A percentile compares a stretch with the other conserved stretches of the same genome.
Conservation (phyloP, 139 green algal genomes). For the Medakamo hakoo region DNA sequence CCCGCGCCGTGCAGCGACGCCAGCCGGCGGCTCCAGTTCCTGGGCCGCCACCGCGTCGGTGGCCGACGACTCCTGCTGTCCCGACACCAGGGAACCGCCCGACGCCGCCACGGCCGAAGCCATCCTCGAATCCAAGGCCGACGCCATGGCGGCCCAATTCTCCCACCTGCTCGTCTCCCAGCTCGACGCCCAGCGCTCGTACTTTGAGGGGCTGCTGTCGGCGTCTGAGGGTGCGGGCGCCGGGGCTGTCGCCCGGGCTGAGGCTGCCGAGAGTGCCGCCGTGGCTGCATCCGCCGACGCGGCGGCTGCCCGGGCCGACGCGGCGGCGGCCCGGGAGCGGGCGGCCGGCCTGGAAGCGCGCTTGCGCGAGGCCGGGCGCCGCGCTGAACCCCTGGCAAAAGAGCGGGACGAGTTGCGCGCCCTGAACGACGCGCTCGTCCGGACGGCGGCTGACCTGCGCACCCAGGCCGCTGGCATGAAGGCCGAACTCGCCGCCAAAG, state of each 20-base stretch:
- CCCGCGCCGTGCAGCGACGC: too few species aligned
- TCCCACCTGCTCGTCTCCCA: conserved; percentile 78
- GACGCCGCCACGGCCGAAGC: conserved; percentile 1
- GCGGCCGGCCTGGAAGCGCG: conserved; percentile 2
- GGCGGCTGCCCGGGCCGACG: not conserved
- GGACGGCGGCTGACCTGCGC: not conserved
- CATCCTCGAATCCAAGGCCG: conserved; percentile 35
- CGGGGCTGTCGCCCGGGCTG: conserved; percentile 12
- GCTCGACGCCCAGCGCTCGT: conserved; percentile 73
- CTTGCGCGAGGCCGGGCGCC: not conserved
- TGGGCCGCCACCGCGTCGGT: not conserved
- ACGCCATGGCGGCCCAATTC: conserved; percentile 67
- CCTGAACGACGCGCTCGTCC: not conserved
- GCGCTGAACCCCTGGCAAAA: not conserved
- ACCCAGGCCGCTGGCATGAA: conserved; percentile 16
- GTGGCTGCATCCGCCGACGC: not conserved
- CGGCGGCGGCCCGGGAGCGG: conserved; percentile 11
- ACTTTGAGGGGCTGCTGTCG: conserved; percentile 52
- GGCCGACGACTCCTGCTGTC: not conserved
- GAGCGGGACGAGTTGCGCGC: not conserved
- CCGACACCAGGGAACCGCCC: conserved; percentile 2
- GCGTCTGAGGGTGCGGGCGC: conserved; percentile 9
- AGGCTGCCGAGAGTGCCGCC: not conserved
- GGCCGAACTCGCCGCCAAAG: conserved; percentile 25
- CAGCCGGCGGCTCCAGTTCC: not conserved